Percentiles rank a stretch among this genome's conserved stretches.
phyloP scores from a whole-genome alignment of 106 monocot species.

The Acorus calamus region DNA sequence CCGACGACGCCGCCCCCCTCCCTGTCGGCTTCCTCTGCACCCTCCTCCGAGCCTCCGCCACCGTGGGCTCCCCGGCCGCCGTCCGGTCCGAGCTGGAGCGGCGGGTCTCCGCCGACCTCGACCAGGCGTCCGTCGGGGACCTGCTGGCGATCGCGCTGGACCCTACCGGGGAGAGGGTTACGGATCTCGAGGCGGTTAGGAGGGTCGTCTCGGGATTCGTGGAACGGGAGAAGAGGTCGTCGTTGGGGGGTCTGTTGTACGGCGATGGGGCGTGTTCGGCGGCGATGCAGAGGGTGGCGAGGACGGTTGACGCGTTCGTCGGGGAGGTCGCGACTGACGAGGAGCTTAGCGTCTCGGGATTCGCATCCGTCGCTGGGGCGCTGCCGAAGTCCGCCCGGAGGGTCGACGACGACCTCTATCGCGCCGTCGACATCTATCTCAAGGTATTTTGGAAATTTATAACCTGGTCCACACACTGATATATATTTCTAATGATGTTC shows the following conservation, averaged over 20 bases:
- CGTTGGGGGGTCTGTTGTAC: conserved; percentile 15
- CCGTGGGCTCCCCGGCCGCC: conserved; percentile 20
- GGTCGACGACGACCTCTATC: too few relatives aligned
- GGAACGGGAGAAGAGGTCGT: conserved; percentile 24
- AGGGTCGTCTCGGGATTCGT: conserved; percentile 42
- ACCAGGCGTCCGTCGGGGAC: conserved; percentile 39
- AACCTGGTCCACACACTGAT: too few relatives aligned
- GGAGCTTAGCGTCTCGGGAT: too few relatives aligned
- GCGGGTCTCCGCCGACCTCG: conserved; percentile 33
- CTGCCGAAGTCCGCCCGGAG: too few relatives aligned
- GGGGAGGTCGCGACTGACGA: too few relatives aligned
- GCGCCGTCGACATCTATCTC: too few relatives aligned
- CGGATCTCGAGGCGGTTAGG: conserved; percentile 47
- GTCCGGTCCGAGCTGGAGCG: conserved; percentile 41
- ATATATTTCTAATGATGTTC: too few relatives aligned
- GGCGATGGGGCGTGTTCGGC: conserved; percentile 6
- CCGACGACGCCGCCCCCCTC: conserved; percentile 15
- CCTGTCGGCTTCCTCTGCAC: conserved; percentile 58
- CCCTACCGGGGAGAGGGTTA: conserved; percentile 33
- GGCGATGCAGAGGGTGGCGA: too few relatives aligned
- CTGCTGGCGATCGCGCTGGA: conserved; percentile 50
- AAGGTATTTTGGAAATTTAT: too few relatives aligned
- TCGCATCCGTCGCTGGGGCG: too few relatives aligned
- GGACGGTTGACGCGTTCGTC: too few relatives aligned
- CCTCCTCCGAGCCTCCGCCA: conserved; percentile 56